Percentiles rank a stretch among this genome's conserved stretches.
phyloP scores from a whole-genome alignment of 495 filamentous ascomycete genomes.

The Neurospora sp. region DNA sequence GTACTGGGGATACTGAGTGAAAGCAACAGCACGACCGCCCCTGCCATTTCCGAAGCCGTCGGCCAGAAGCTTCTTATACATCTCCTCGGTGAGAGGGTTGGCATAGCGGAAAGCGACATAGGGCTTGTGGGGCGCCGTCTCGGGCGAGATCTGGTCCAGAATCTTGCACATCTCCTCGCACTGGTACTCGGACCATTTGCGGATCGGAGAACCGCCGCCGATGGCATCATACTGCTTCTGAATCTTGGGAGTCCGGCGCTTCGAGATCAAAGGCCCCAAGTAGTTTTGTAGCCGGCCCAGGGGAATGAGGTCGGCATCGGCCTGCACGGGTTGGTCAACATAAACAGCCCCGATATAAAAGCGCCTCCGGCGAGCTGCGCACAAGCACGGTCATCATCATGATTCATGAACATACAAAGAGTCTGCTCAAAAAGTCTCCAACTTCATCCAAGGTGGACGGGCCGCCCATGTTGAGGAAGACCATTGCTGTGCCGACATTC shows the following conservation, averaged over 20 bases:
- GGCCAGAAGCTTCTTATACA: slow-evolving; percentile 67
- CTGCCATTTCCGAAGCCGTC: slow-evolving; percentile 85
- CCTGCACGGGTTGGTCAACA: slow-evolving; percentile 35
- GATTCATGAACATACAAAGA: slow-evolving; percentile 59
- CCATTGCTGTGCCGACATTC: slow-evolving; percentile 68
- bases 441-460: slow-evolving; percentile 85
- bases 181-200: slow-evolving; percentile 95
- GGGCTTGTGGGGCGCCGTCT: slow-evolving; percentile 93
- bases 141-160: slow-evolving; percentile 77
- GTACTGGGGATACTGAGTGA: slow-evolving; percentile 98
- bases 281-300: slow-evolving; percentile 86
- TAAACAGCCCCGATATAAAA: not conserved
- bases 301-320: slow-evolving; percentile 93
- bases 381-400: not conserved
- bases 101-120: slow-evolving; percentile 99
- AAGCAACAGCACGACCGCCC: slow-evolving; percentile 87
- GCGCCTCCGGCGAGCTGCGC: not conserved
- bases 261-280: slow-evolving; percentile 76
- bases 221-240: slow-evolving; percentile 90
- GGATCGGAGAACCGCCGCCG: slow-evolving; percentile 92
- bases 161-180: slow-evolving; percentile 91
- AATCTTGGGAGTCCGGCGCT: slow-evolving; percentile 87
- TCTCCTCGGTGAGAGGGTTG: slow-evolving; percentile 85
- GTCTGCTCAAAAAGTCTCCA: slow-evolving; percentile 76
- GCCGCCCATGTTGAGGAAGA: slow-evolving; percentile 99